phyloP scores from a whole-genome alignment of 2,329 filamentous ascomycete species.

The Calonectria montana region DNA sequence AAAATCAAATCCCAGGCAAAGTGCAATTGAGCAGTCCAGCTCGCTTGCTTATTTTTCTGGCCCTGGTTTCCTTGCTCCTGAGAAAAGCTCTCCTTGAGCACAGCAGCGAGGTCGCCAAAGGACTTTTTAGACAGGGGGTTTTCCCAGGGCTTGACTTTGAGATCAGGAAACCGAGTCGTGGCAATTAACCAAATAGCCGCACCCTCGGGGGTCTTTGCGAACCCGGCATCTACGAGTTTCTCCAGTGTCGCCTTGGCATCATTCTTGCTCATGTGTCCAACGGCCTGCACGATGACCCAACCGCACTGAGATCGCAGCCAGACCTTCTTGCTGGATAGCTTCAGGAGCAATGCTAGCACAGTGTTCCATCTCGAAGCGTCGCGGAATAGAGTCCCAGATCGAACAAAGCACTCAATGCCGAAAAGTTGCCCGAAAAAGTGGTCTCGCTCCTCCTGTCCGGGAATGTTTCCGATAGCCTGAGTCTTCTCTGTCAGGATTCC shows the following conservation, averaged over 20 bases:
- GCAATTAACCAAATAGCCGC: conserved; percentile 88
- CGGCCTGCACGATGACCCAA: conserved; percentile 80
- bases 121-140: conserved; percentile 80
- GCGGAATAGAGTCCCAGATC: conserved; percentile 78
- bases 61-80: conserved; percentile 57
- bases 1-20: conserved; percentile 90
- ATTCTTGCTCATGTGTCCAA: conserved; percentile 70
- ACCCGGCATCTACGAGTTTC: conserved; percentile 70
- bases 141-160: conserved; percentile 78
- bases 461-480: conserved; percentile 63
- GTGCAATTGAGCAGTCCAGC: conserved; percentile 83
- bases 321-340: conserved; percentile 82
- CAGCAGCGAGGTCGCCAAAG: conserved; percentile 75
- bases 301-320: conserved; percentile 93
- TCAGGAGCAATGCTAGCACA: conserved; percentile 79
- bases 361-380: conserved; percentile 70
- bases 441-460: conserved; percentile 84
- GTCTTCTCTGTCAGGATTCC: conserved; percentile 67
- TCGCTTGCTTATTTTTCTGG: conserved; percentile 70
- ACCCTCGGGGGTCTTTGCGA: conserved; percentile 87
- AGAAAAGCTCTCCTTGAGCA: conserved; percentile 79
- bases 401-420: conserved; percentile 86
- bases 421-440: conserved; percentile 88
- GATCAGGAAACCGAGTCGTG: conserved; percentile 70
- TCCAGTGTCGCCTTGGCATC: conserved; percentile 72